Base-by-base conservation (phyloP, 2,329 filamentous ascomycete genomes). In the Septoria petroselini region DNA sequence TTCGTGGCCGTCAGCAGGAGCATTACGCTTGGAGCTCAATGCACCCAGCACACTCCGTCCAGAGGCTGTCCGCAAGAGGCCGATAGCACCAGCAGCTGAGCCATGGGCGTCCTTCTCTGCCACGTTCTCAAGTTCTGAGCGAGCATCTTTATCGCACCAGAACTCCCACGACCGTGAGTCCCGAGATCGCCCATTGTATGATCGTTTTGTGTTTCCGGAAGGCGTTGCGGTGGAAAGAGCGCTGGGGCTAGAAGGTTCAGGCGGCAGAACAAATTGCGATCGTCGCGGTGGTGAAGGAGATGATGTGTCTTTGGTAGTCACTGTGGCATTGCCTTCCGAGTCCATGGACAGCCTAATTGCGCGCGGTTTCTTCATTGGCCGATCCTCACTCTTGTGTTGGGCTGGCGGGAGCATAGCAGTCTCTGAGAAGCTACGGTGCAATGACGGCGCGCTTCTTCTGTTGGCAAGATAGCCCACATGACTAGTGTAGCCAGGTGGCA, bases 101-200 rank as follows among this genome's bases (percentile, higher is more conserved):
- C 88, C 88, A 58, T 79, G 88, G 6, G 81, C 81, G 64, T 94
- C 88, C 59, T 88, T 83, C 70, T 91, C 86, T 7, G 87, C 86
- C 58, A 88, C 85, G n/a, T 81, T 80, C 17, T 85, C 90, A 48
- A 95, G 73, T 58, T 89, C 86, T 62, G 89, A 88, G 35, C 86
- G 83, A 43, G 80, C 76, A 58, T 93, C 87, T 6, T 84, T 83
- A 65, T 95, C 88, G 62, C 88, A 91, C 72, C 87, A 91, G 50
- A 89, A 89, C 64, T 95, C 88, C 91, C 91, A 96, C 5, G 86
- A 87, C 42, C 90, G 83, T 14, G 90, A 88, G 67, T 96, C 88
- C 47, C 88, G 83, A 50, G 91, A 95, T 49, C 91, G 68, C 12
- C 67, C 81, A 47, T 82, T 54, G 84, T 82, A 33, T 88, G 75